Evolutionary conservation across 192 early-diverging fungal species (phyloP).

Genomic region (Backusella morwellensis): DNA sequence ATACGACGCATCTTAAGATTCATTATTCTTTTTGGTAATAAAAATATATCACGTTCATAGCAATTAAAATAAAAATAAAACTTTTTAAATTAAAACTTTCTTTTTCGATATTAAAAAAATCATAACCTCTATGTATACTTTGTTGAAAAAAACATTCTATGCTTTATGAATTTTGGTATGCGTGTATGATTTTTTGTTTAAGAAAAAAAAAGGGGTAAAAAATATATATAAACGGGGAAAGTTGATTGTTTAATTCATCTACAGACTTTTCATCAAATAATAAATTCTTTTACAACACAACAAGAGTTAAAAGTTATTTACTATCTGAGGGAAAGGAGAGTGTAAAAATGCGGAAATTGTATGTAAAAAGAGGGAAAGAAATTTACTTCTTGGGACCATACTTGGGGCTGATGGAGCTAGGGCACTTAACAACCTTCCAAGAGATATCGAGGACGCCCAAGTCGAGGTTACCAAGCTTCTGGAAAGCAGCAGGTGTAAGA

Average conservation of each 20-base stretch:
- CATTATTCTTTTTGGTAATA: not conserved
- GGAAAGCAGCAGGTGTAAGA: conserved; percentile 24
- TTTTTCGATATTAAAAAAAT: not conserved
- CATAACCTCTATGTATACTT: not conserved
- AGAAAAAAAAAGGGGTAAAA: not conserved
- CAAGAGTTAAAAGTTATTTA: not conserved
- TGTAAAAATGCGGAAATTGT: not conserved
- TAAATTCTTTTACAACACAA: not conserved
- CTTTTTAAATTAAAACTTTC: not conserved
- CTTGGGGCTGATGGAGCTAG: not conserved
- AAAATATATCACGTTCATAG: not conserved
- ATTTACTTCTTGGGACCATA: conserved; percentile 3
- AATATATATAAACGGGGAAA: conserved; percentile 3
- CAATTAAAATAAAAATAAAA: not conserved
- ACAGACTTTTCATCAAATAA: conserved; percentile 7
- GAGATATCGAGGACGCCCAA: conserved; percentile 19
- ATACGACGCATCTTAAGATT: not conserved
- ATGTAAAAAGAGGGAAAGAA: not conserved
- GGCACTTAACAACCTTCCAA: conserved; percentile 17
- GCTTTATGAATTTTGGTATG: conserved; percentile 7
- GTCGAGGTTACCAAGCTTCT: conserved; percentile 15
- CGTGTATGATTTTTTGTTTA: not conserved
- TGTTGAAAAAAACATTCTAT: conserved; percentile 2
- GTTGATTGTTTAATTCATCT: conserved; percentile 14
- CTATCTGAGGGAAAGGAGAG: not conserved